Evolutionary conservation across 1,139 yeast genomes (phyloP).

Genomic region (Candida pseudoviswanathii): DNA sequence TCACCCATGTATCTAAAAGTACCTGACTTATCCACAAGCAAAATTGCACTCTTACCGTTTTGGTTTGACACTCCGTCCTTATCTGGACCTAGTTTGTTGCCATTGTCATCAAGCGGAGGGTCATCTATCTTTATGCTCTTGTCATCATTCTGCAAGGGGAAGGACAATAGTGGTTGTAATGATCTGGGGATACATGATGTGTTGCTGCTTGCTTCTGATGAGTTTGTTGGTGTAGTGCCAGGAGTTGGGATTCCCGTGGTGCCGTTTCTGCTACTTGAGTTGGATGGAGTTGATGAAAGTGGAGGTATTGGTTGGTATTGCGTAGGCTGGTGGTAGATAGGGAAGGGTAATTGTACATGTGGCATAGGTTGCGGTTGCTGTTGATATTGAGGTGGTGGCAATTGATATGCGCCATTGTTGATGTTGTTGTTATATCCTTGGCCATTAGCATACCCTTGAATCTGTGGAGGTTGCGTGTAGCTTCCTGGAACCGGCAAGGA

Average conservation of each 20-base stretch:
- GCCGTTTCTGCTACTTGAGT: not conserved
- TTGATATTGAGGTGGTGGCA: slow-evolving; percentile 3
- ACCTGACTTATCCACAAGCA: slow-evolving; percentile 24
- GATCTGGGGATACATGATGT: slow-evolving; percentile 25
- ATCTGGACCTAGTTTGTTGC: not conserved
- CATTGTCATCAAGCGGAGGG: not conserved
- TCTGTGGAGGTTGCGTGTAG: slow-evolving; percentile 3
- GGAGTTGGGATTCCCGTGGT: slow-evolving; percentile 14
- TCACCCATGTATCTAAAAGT: slow-evolving; percentile 30
- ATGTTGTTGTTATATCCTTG: not conserved
- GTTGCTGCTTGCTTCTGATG: not conserved
- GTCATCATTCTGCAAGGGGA: slow-evolving; percentile 20
- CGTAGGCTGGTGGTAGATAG: slow-evolving; percentile 1
- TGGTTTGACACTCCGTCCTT: slow-evolving; percentile 19
- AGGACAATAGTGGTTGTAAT: slow-evolving; percentile 28
- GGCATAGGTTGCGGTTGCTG: slow-evolving; percentile 9
- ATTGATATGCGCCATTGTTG: not conserved
- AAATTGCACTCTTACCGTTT: slow-evolving; percentile 20
- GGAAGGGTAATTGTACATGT: not conserved
- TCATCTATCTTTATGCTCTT: not conserved
- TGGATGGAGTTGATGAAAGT: slow-evolving; percentile 1
- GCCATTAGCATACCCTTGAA: not conserved
- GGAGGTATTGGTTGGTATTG: not conserved
- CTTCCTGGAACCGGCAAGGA: slow-evolving; percentile 1
- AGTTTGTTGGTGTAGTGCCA: slow-evolving; percentile 13